Percentiles rank a stretch among this genome's conserved stretches.
Conservation (phyloP, 2,329 filamentous ascomycete genomes). For the Aaosphaeria pasadenensis region DNA sequence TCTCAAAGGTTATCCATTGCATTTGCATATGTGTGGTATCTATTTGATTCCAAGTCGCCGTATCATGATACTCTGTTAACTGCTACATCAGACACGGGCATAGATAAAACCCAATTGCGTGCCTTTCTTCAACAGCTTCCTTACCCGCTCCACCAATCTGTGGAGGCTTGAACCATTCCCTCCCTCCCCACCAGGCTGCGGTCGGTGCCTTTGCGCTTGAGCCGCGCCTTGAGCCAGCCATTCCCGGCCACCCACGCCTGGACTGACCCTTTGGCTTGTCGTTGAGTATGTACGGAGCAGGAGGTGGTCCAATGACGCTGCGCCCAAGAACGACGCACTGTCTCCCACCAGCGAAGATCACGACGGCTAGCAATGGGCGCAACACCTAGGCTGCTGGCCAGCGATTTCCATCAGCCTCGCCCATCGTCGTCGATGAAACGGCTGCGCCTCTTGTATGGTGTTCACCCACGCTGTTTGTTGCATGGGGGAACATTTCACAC, state of each 20-base stretch:
- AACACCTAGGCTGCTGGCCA: not conserved
- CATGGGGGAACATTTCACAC: too few relatives aligned
- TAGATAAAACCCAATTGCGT: too few relatives aligned
- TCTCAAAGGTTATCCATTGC: too few relatives aligned
- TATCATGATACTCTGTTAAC: too few relatives aligned
- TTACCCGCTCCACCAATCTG: too few relatives aligned
- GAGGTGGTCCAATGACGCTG: constrained; percentile 26
- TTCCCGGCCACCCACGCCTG: not conserved
- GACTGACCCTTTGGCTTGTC: constrained; percentile 19
- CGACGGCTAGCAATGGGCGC: not conserved
- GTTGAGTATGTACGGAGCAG: constrained; percentile 16
- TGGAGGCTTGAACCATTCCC: too few relatives aligned
- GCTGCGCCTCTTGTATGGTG: not conserved
- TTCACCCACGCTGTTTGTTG: too few relatives aligned
- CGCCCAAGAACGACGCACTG: constrained; percentile 29
- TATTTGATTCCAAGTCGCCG: too few relatives aligned
- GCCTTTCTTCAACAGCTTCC: too few relatives aligned
- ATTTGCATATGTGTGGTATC: too few relatives aligned
- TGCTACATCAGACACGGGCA: too few relatives aligned
- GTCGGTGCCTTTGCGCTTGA: constrained; percentile 20
- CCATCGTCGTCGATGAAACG: not conserved
- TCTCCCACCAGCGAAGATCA: constrained; percentile 12
- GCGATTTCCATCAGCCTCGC: not conserved
- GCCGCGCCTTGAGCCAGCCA: constrained; percentile 25
- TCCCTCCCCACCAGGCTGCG: not conserved